phyloP scores from a whole-genome alignment of 2,329 filamentous ascomycete species.

The Ophiostoma pallidulum region DNA sequence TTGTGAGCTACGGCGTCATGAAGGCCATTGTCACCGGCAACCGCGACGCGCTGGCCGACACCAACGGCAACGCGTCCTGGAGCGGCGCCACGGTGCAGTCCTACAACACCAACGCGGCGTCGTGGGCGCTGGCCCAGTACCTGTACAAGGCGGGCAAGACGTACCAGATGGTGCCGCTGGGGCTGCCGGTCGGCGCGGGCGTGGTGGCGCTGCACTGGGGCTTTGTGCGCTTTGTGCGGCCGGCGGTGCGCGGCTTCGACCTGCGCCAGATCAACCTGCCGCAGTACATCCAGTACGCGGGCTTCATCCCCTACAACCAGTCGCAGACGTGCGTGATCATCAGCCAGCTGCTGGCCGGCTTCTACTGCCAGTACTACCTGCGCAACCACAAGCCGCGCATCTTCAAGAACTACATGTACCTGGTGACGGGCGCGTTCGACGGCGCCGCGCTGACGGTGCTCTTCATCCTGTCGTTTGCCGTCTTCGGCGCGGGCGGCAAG shows the following conservation, averaged over 20 bases:
- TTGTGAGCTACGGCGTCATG: slow-evolving; percentile 38
- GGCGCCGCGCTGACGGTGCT: slow-evolving; percentile 38
- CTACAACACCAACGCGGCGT: slow-evolving; percentile 37
- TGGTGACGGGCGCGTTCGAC: slow-evolving; percentile 44
- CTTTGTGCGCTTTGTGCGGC: slow-evolving; percentile 36
- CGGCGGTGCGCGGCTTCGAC: slow-evolving; percentile 34
- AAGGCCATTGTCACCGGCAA: slow-evolving; percentile 41
- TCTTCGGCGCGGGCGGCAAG: slow-evolving; percentile 38
- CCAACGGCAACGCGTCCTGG: slow-evolving; percentile 41
- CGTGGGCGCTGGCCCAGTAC: slow-evolving; percentile 43
- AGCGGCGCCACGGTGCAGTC: slow-evolving; percentile 42
- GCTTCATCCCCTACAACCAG: slow-evolving; percentile 44
- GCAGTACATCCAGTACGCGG: slow-evolving; percentile 45
- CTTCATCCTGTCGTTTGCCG: slow-evolving; percentile 46
- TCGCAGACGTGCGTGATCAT: slow-evolving; percentile 47
- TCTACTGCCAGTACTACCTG: slow-evolving; percentile 43
- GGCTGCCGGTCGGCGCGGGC: slow-evolving; percentile 37
- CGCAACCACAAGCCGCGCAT: slow-evolving; percentile 42
- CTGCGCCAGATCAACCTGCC: slow-evolving; percentile 40
- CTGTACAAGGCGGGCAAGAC: slow-evolving; percentile 37
- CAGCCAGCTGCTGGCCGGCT: slow-evolving; percentile 33
- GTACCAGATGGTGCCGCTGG: slow-evolving; percentile 41
- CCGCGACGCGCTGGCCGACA: slow-evolving; percentile 35
- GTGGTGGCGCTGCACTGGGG: slow-evolving; percentile 36
- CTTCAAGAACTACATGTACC: slow-evolving; percentile 45